These are phyloP conservation scores for Euptelea pleiosperma DNA, from an alignment of 164 flowering plant genomes.

Conservation along the genomic window DNA sequence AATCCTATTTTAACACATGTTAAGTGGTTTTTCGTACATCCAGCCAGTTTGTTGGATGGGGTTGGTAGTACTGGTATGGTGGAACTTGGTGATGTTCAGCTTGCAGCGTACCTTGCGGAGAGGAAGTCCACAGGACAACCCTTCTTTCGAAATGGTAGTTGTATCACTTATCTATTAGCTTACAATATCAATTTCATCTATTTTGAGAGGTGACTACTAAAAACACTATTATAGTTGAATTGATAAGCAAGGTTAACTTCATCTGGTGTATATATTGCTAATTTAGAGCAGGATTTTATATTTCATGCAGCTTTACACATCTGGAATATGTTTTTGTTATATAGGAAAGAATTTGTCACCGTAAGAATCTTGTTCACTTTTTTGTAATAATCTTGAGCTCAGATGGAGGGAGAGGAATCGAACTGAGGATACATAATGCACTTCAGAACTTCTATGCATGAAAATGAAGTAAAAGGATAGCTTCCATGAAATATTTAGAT, in stretches of 20 bases:
- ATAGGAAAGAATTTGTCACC: not conserved
- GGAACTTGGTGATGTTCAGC: constrained; percentile 77
- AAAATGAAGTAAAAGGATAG: not conserved
- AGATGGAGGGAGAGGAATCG: not conserved
- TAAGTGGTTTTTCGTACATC: constrained; percentile 11
- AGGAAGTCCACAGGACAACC: constrained; percentile 67
- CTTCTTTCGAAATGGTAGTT: constrained; percentile 69
- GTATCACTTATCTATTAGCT: not conserved
- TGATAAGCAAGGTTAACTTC: not conserved
- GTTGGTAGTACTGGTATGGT: constrained; percentile 68
- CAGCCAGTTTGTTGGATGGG: constrained; percentile 70
- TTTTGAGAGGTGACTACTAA: not conserved
- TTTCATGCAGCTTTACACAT: not conserved
- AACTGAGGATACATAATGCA: not conserved
- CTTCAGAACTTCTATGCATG: not conserved
- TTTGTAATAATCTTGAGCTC: no score
- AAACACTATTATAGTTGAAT: not conserved
- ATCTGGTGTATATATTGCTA: not conserved
- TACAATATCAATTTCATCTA: not conserved
- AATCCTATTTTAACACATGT: no score
- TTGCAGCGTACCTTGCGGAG: constrained; percentile 71
- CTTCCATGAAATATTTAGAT: no score
- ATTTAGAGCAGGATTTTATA: not conserved
- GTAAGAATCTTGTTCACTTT: no score
- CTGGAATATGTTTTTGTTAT: not conserved